Evolutionary conservation across 352 stramenopile genomes (phyloP).

Genomic region (Phytopythium delawarense): DNA sequence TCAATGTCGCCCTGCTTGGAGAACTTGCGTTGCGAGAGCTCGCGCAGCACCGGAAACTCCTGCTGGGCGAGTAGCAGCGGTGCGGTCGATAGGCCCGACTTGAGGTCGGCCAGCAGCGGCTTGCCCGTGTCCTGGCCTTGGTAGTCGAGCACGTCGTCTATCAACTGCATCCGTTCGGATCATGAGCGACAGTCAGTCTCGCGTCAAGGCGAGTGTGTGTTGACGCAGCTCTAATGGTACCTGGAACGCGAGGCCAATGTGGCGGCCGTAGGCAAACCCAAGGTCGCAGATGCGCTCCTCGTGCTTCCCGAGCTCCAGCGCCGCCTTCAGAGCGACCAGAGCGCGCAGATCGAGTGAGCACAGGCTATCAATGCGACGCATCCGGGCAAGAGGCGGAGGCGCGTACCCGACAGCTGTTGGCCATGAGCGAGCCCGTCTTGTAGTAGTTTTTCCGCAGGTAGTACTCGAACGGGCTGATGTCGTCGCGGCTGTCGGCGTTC

Average conservation of each 20-base stretch:
- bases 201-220: background rate
- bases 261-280: slow-evolving; percentile 96
- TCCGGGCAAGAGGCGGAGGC: too few relatives aligned
- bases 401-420: slow-evolving; percentile 90
- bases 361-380: background rate
- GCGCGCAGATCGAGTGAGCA: background rate
- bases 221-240: slow-evolving; percentile 21
- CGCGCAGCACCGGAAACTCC: slow-evolving; percentile 88
- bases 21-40: slow-evolving; percentile 92
- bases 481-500: slow-evolving; percentile 53
- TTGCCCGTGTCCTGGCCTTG: slow-evolving; percentile 93
- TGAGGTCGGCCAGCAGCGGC: slow-evolving; percentile 94
- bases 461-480: slow-evolving; percentile 90
- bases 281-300: slow-evolving; percentile 73
- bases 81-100: slow-evolving; percentile 94
- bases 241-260: slow-evolving; percentile 98
- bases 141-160: slow-evolving; percentile 99
- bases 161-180: slow-evolving; percentile 50
- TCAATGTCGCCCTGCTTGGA: slow-evolving; percentile 90
- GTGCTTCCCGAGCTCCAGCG: slow-evolving; percentile 92
- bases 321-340: slow-evolving; percentile 31
- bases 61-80: slow-evolving; percentile 96
- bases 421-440: slow-evolving; percentile 99
- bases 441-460: slow-evolving; percentile 99
- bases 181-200: background rate